Base-by-base conservation (phyloP, 495 filamentous ascomycete genomes). In the Penicillium manginii region DNA sequence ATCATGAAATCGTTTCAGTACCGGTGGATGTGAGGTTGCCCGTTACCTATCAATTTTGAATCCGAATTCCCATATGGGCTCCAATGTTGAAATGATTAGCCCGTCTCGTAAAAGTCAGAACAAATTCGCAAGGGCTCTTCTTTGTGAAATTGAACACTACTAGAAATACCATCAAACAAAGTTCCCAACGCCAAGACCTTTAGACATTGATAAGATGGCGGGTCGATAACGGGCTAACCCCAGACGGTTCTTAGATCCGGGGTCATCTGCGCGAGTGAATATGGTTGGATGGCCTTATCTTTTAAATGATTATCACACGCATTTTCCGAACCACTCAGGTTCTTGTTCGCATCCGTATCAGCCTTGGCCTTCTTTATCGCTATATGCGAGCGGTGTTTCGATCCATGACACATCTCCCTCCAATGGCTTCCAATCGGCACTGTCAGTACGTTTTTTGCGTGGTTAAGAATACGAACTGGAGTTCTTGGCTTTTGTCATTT, bases 211-310 rank as follows among this genome's bases (percentile, higher is more conserved):
- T 60, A 55, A 60, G 52, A 29, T 22, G 2, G 3, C 26, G 26
- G 11, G 32, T 45, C 14, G 48, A 52, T 52, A 45, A 55, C n/a
- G 49, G 51, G 22, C 50, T 59, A 64, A 50, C 62, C 62, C 51
- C 22, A 61, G 51, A 58, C 18, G 62, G 62, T 31, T 55, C 46
- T 55, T 43, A 14, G 58, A 64, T 61, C 58, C 58, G 58, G 53
- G 45, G 58, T 50, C 33, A 23, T 10, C 19, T 33, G 15, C 21
- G 55, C 6, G 29, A 18, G 8, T n/a, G 35, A 26, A 29, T 14
- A 11, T 58, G 26, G 50, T 61, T 64, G 62, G 62, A 61, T 22
- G 50, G 19, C 42, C 40, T 58, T 58, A 58, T 58, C 56, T 53
- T 17, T 17, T 19, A 9, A 56, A n/a, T 29, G 2, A n/a, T 2